These are phyloP conservation scores for Kalmusia sp. DNA, from an alignment of 2,329 filamentous ascomycete species.

Conservation along the genomic window DNA sequence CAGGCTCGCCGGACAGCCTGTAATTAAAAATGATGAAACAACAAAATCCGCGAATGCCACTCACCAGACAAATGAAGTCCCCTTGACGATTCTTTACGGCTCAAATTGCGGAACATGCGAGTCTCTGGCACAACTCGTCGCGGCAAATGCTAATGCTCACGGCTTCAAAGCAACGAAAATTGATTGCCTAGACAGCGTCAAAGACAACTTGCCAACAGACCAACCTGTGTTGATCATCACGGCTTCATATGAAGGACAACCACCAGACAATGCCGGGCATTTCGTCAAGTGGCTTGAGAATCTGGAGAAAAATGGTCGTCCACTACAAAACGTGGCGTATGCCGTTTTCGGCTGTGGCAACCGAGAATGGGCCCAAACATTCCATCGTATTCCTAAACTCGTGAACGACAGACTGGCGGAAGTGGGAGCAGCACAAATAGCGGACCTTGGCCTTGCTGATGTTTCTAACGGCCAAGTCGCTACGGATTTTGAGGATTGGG, in stretches of 20 bases:
- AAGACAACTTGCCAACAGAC: constrained; percentile 27
- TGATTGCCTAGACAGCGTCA: constrained; percentile 30
- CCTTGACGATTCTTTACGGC: constrained; percentile 32
- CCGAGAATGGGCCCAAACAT: constrained; percentile 43
- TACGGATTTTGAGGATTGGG: constrained; percentile 41
- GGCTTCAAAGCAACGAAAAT: constrained; percentile 32
- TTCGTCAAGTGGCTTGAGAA: constrained; percentile 43
- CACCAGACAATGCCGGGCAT: constrained; percentile 43
- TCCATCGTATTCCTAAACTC: constrained; percentile 42
- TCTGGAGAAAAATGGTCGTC: constrained; percentile 12
- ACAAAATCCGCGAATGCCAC: too few species aligned
- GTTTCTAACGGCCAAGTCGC: constrained; percentile 36
- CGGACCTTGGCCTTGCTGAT: constrained; percentile 29
- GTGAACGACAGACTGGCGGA: constrained; percentile 30
- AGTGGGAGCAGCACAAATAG: constrained; percentile 23
- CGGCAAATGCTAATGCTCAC: constrained; percentile 22
- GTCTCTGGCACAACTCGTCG: constrained; percentile 36
- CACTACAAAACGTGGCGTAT: constrained; percentile 33
- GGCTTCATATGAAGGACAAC: constrained; percentile 44
- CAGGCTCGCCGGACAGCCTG: too few species aligned
- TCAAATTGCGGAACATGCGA: constrained; percentile 45
- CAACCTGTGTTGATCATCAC: constrained; percentile 42
- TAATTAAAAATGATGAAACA: too few species aligned
- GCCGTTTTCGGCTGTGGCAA: constrained; percentile 44
- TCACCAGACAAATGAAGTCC: too few species aligned